Base-by-base conservation (phyloP, 2,329 filamentous ascomycete species). In the Pseudocercospora fijiensis region DNA sequence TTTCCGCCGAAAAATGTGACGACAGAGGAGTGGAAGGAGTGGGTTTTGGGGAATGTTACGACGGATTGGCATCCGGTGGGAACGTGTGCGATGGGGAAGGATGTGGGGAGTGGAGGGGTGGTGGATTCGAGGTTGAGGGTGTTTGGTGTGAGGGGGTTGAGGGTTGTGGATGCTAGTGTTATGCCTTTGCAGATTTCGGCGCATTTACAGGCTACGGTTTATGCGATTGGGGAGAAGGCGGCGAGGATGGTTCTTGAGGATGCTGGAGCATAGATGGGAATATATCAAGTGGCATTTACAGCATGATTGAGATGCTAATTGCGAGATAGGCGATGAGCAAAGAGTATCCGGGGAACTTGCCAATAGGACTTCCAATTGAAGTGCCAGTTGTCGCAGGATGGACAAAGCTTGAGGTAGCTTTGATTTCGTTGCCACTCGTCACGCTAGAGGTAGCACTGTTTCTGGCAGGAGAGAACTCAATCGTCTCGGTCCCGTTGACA, bases 81-180 rank as follows among this genome's bases (percentile, higher is more conserved):
- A 18, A 71, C 71, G 16, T 72, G 69, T 59, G 63, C 70, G 8
- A 71, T 74, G 70, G 85, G 85, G 2, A 75, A 37, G 60, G 30
- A 57, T 58, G 41, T 58, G n/a, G 27, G 66, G 20, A 57, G 58
- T n/a, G 67, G 66, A 6, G 68, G 66, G 2, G 73, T 74, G 1
- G 70, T 73, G 10, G 70, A 74, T 59, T 20, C 49, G 24, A 65
- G 59, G 24, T 60, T 72, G 41, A 64, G 60, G 4, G 72, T 75
- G 1, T 67, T 70, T 33, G 73, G 72, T 1, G 63, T 68, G 1
- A 47, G 64, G 24, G 67, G 65, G 9, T 58, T 74, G 58, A 63
- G 72, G 9, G 65, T 74, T 18, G 65, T 74, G 20, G 72, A 75
- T 61, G 71, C 72, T 2, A 70, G 67, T 59, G 66, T 72, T 33